A percentile compares a stretch with the other conserved stretches of the same genome.
phyloP scores from a whole-genome alignment of 768 basidiomycete genomes.

The Leccinum variicolor region DNA sequence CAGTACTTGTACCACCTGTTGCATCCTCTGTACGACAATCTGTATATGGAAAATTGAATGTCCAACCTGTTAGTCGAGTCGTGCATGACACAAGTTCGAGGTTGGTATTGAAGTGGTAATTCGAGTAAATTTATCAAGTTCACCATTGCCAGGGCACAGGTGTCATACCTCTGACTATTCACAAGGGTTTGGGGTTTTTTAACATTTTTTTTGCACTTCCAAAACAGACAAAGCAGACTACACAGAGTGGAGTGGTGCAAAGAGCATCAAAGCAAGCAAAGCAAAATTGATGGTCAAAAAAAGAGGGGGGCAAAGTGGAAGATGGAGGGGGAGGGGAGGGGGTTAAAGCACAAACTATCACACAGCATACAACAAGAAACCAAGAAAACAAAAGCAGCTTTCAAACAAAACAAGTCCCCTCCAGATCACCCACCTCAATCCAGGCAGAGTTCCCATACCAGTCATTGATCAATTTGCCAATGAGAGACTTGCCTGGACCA shows the following conservation, averaged over 20 bases:
- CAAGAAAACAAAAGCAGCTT: not conserved
- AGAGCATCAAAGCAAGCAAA: not conserved
- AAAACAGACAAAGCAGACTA: constrained; percentile 8
- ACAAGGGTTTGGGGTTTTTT: constrained; percentile 8
- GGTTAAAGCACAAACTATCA: not conserved
- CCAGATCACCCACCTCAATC: constrained; percentile 34
- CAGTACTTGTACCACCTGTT: constrained; percentile 21
- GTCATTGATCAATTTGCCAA: constrained; percentile 35
- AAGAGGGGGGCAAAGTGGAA: not conserved
- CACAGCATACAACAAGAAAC: not conserved
- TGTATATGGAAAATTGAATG: constrained; percentile 19
- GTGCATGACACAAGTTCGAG: not conserved
- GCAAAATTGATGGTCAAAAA: not conserved
- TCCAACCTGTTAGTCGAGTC: not conserved
- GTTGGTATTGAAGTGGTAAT: not conserved
- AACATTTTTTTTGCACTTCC: not conserved
- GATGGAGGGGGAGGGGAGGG: not conserved
- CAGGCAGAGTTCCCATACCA: constrained; percentile 35
- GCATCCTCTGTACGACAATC: constrained; percentile 20
- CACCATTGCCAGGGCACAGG: not conserved
- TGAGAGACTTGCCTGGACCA: constrained; percentile 42
- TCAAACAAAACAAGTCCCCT: constrained; percentile 16
- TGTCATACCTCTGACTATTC: not conserved
- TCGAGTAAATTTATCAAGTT: not conserved
- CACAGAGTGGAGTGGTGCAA: not conserved